Percentiles rank a stretch among this genome's conserved stretches.
Evolutionary conservation across 306 rosid genomes (phyloP).

Genomic region (Vachellia collinsii): DNA sequence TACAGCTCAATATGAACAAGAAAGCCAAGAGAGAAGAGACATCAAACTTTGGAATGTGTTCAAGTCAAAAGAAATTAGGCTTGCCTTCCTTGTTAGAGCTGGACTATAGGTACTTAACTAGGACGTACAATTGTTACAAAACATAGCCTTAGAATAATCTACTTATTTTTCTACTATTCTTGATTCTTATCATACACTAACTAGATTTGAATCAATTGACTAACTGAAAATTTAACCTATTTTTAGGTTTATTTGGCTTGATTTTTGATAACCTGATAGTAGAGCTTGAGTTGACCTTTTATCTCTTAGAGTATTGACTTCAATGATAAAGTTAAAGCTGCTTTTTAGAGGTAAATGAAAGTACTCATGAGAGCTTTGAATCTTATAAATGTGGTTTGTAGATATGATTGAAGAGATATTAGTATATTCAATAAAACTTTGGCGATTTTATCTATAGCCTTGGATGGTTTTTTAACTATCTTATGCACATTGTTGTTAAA

Average conservation of each 20-base stretch:
- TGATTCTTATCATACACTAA: not conserved
- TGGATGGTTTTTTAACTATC: not conserved
- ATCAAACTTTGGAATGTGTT: slow-evolving; percentile 66
- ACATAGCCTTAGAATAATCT: not conserved
- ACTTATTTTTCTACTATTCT: too few relatives aligned
- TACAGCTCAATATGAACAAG: slow-evolving; percentile 70
- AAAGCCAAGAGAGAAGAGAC: slow-evolving; percentile 51
- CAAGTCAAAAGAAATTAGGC: slow-evolving; percentile 69
- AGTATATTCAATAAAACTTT: not conserved
- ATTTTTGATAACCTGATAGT: not conserved
- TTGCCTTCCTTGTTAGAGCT: slow-evolving; percentile 84
- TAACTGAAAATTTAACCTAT: not conserved
- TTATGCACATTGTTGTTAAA: slow-evolving; percentile 1
- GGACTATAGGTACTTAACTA: slow-evolving; percentile 69
- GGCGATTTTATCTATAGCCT: not conserved
- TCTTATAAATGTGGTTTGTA: slow-evolving; percentile 19
- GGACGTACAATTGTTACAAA: slow-evolving; percentile 9
- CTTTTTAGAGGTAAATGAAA: not conserved
- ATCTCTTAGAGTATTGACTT: not conserved
- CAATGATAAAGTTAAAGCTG: not conserved
- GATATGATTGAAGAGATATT: slow-evolving; percentile 6
- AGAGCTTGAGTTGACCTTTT: not conserved
- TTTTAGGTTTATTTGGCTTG: not conserved
- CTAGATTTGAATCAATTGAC: not conserved
- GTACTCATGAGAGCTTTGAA: slow-evolving; percentile 8